A percentile compares a stretch with the other conserved stretches of the same genome.
phyloP scores from a whole-genome alignment of 2,329 filamentous ascomycete genomes.

The Botryotinia convoluta region DNA sequence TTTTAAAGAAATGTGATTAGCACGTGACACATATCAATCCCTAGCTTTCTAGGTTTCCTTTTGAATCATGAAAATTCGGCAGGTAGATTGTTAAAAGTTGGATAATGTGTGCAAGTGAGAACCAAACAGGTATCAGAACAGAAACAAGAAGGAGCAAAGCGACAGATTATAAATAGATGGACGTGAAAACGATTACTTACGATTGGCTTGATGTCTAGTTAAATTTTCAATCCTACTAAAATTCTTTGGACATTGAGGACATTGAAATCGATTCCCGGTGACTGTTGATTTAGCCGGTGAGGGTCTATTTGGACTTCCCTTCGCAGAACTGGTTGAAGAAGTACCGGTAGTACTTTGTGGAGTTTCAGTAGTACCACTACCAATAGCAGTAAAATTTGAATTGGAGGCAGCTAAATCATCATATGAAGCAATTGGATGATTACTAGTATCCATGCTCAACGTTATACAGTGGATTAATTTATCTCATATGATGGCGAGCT shows the following conservation, averaged over 20 bases:
- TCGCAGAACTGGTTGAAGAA: not conserved
- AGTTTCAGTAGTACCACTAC: not conserved
- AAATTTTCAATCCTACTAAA: slow-evolving; percentile 37
- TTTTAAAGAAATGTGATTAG: not conserved
- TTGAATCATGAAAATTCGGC: not conserved
- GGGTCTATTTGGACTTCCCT: not conserved
- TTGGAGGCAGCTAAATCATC: not conserved
- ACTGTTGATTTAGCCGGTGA: slow-evolving; percentile 11
- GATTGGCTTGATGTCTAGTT: slow-evolving; percentile 37
- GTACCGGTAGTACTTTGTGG: not conserved
- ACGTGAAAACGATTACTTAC: slow-evolving; percentile 25
- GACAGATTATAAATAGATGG: not conserved
- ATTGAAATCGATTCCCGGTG: slow-evolving; percentile 30
- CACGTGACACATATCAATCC: not conserved
- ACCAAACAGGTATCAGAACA: not conserved
- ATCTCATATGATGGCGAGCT: not conserved
- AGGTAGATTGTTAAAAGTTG: not conserved
- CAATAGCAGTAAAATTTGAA: not conserved
- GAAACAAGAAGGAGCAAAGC: not conserved
- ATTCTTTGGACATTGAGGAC: slow-evolving; percentile 35
- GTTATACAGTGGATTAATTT: not conserved
- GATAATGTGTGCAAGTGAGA: not conserved
- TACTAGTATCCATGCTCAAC: not conserved
- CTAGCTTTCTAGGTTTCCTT: not conserved
- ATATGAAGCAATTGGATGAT: not conserved